Evolutionary conservation across 2,329 filamentous ascomycete genomes (phyloP), one percentile per base, ranked within the genome.

Genomic region (Talaromyces sp.): DNA sequence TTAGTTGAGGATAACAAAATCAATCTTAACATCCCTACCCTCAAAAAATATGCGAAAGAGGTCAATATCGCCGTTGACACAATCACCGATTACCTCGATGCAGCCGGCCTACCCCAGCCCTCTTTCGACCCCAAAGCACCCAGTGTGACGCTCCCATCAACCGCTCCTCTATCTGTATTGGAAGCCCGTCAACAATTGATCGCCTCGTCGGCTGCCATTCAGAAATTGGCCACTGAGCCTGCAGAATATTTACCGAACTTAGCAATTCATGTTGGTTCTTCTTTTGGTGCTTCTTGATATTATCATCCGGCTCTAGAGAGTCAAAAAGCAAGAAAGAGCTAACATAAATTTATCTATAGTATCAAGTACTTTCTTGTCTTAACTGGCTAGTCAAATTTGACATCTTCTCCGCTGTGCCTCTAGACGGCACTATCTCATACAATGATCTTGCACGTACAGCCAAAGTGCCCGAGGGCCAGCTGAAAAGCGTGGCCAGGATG

Each of bases 401-500:
- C 25, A 28, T 51, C 47, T 51, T 51, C 47, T 15, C 19, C 2
- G 19, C 25, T 6, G 47, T 51, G 11, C 47, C 47, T 28, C 19
- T 28, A 27, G 19, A 11, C 9, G 47, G 22, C 22, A 25, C 47
- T 8, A 28, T 51, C 25, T 51, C 47, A 19, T 51, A 51, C 22
- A 25, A 19, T 15, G 57, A 53, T 10, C 32, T 58, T 19, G 57
- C 57, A 13, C 19, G 22, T 6, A 47, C 30, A 27, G 69, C 68
- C 15, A 58, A 64, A 1, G 65, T 78, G 2, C 60, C 66, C 2
- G 67, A 71, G 28, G 28, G 57, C 0, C 65, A 63, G 3, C 64
- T 76, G 9, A 66, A 70, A 28, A 66, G 57, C 42, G 72, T 83
- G 7, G 70, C 85, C 30, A 81, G 84, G 8, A 80, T 85, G 69